Evolutionary conservation across 768 basidiomycete species (phyloP), one percentile per base, ranked within the genome.

Genomic region (Scleroderma bovista): DNA sequence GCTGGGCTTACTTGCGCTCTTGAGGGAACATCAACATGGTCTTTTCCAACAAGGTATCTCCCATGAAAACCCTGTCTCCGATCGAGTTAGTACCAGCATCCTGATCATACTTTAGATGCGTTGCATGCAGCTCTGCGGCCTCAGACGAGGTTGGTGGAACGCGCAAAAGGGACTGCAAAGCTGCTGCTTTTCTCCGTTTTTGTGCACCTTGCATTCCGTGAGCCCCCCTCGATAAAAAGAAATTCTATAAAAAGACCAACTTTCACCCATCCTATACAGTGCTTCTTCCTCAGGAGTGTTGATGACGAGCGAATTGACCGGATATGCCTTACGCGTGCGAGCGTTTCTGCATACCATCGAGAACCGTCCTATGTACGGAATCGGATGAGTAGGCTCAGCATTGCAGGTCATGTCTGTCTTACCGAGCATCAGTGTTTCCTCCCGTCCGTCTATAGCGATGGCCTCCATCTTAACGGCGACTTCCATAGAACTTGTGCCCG

Each of bases 291-390:
- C 86, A 3, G 76, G 66, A 0, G 80, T 81, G 16, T 73, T 67
- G 24, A 84, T 71, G 7, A 75, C 65, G 12, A 93, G 69, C 7
- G 78, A 78, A 56, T 86, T 84, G 22, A 93, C 81, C 9, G 75
- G 67, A 33, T 75, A 70, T 0, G 89, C 81, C 45, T 74, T 76
- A 53, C 83, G 80, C 3, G 86, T 86, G 15, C 64, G 63, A 1
- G 84, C 78, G 59, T 91, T 83, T 50, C 88, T 72, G 61, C 87
- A 90, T 8, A 92, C 89, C 89, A 93, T 93, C 0, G 84, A 84
- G 70, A 93, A 93, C 16, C 89, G 80, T 16, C 91, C 90, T 89
- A n/a, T n/a, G 13, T n/a, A n/a, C n/a, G 32, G 1, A 38, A 24
- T 31, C 10, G 6, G 44, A 3, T 20, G 33, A 16, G 13, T 19